Evolutionary conservation across 2,329 filamentous ascomycete species (phyloP), one percentile per base, ranked within the genome.

Genomic region (Aureobasidium sp.): DNA sequence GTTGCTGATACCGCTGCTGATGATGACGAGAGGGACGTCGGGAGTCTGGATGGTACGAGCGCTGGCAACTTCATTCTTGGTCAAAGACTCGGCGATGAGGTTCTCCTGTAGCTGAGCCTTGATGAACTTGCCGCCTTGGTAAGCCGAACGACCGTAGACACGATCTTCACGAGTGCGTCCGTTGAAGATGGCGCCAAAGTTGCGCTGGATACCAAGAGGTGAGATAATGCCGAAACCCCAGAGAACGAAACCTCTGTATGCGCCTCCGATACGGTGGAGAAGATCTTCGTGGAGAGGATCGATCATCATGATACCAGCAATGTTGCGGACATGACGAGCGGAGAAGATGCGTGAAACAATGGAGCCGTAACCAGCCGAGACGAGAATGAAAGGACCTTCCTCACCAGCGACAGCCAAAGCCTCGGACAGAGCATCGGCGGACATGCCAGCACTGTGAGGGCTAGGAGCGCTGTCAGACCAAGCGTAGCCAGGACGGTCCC

Each of bases 21-120:
- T 83, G 27, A 99, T 78, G 1, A 87, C 87, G 42, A 97, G 77
- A 7, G 91, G 88, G 15, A 88, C 89, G 63, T 89, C 80, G n/a
- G 81, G 80, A 63, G 83, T 82, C 75, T 96, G 90, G 59, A 97
- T 94, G 51, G 87, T 86, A 25, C 88, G 81, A 63, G 91, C 91
- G 63, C 87, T 89, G 48, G 82, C 79, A 20, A 96, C 86, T 70
- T 99, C 94, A 37, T 89, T 89, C 73, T 87, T 88, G 15, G 91
- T 91, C 67, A 97, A 84, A 0, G 89, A 90, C 66, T 87, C 84
- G 0, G 92, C 92, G 36, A 97, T 91, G 0, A 97, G 81, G 66
- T 88, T 93, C 77, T 99, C 94, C 75, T 99, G 94, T 62, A 99
- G 80, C 75, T 92, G 90, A 5, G 91, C 89, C 73, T 95, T 96